Conservation (phyloP, 345 rosid species). For the Aquilaria sinensis region DNA sequence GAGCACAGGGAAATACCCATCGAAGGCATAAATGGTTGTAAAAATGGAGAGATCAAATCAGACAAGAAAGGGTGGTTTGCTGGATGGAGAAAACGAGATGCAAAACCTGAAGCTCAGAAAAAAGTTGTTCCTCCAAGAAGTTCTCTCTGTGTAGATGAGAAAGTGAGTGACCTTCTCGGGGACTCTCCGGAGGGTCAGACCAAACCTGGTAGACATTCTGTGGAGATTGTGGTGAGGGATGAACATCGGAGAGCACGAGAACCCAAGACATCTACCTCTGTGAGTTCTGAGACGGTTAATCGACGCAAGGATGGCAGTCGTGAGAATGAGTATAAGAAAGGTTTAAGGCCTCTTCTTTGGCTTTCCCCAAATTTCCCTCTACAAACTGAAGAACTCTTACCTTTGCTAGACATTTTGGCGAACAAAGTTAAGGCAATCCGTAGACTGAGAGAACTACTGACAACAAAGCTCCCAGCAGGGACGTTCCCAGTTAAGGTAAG, state of each 20-base stretch:
- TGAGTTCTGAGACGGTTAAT: constrained; percentile 33
- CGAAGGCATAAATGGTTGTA: constrained; percentile 41
- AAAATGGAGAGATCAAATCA: constrained; percentile 46
- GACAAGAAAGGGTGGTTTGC: constrained; percentile 99
- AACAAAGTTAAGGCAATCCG: constrained; percentile 98
- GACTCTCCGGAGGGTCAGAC: constrained; percentile 57
- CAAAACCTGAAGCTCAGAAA: constrained; percentile 56
- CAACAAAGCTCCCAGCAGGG: constrained; percentile 90
- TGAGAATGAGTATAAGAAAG: constrained; percentile 90
- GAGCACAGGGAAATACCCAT: constrained; percentile 80
- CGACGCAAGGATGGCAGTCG: constrained; percentile 58
- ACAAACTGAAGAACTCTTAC: constrained; percentile 91
- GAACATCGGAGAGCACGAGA: constrained; percentile 62
- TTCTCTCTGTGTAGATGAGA: constrained; percentile 82
- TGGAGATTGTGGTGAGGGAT: constrained; percentile 58
- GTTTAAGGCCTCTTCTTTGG: constrained; percentile 92
- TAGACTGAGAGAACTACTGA: constrained; percentile 87
- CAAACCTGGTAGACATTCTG: constrained; percentile 80
- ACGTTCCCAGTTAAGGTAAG: constrained; percentile 95
- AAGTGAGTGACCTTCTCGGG: constrained; percentile 69
- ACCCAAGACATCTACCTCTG: constrained; percentile 37
- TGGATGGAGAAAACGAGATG: constrained; percentile 83
- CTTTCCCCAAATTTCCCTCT: constrained; percentile 80
- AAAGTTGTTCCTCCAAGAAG: constrained; percentile 66
- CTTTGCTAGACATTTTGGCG: constrained; percentile 95